Conservation (phyloP, 495 filamentous ascomycete species). For the Daldinia vernicosa region DNA sequence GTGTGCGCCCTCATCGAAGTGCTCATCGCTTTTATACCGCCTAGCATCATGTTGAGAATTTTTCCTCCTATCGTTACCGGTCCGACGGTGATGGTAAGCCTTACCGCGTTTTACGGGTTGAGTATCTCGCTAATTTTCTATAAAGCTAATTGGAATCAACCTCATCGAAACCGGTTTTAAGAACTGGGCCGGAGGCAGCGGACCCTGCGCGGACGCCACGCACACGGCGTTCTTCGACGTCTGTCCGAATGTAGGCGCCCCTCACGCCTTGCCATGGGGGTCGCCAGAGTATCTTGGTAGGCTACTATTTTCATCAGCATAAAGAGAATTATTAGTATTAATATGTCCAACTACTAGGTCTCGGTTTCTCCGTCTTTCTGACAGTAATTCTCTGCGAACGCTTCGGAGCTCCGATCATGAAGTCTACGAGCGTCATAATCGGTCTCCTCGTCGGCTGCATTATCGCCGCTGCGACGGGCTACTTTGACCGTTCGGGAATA, state of each 20-base stretch:
- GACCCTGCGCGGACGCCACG: conserved; percentile 66
- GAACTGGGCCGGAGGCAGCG: conserved; percentile 84
- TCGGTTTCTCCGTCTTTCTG: conserved; percentile 91
- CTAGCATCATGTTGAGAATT: conserved; percentile 72
- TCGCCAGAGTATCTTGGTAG: conserved; percentile 79
- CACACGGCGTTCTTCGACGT: conserved; percentile 63
- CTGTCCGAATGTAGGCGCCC: conserved; percentile 77
- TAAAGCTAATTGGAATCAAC: conserved; percentile 67
- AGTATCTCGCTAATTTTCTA: conserved; percentile 1
- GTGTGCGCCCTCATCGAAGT: conserved; percentile 79
- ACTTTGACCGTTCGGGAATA: conserved; percentile 79
- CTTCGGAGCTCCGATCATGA: conserved; percentile 78
- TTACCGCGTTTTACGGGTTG: not conserved
- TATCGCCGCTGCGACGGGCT: conserved; percentile 83
- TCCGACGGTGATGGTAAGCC: conserved; percentile 74
- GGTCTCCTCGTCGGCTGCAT: conserved; percentile 88
- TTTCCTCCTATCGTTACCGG: conserved; percentile 93
- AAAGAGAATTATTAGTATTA: conserved; percentile 2
- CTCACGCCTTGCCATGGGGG: conserved; percentile 88
- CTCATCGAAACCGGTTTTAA: conserved; percentile 81
- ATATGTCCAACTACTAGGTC: conserved; percentile 48
- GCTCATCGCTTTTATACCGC: conserved; percentile 77
- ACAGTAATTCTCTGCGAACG: conserved; percentile 87
- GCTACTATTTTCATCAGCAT: not conserved
- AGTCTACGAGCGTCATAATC: conserved; percentile 76